Percentiles rank a stretch among this genome's conserved stretches.
Conservation (phyloP, 1,284 basidiomycete genomes). For the Sanguinoderma infundibulare region DNA sequence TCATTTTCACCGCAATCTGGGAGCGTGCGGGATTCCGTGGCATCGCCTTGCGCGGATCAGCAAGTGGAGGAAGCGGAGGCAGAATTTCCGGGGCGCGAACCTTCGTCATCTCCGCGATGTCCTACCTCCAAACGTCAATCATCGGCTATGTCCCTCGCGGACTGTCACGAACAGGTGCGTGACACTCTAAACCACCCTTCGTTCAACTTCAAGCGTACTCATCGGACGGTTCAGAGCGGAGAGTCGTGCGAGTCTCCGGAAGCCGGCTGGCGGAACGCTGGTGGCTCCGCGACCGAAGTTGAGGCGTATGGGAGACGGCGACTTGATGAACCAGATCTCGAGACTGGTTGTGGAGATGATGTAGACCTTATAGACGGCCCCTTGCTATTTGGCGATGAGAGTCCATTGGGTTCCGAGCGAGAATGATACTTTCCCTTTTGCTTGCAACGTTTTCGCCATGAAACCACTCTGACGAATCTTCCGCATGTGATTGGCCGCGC, state of each 20-base stretch:
- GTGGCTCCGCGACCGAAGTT: neutral
- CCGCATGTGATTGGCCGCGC: constrained; percentile 8
- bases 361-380: constrained; percentile 24
- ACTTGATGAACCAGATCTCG: neutral
- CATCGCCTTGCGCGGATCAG: neutral
- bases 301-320: too few species aligned
- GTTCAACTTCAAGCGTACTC: neutral
- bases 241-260: neutral
- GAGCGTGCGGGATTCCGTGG: too few species aligned
- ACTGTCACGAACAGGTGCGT: neutral
- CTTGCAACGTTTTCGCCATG: neutral
- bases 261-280: neutral
- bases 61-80: neutral
- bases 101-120: neutral
- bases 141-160: neutral
- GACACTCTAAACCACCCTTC: neutral
- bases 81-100: neutral
- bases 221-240: neutral
- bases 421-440: neutral
- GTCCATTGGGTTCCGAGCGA: neutral
- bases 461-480: neutral
- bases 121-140: neutral
- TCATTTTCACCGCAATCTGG: neutral
- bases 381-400: constrained; percentile 25
- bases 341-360: neutral